These are phyloP conservation scores for Saccharomyces hybrid DNA, from an alignment of 1,139 yeast genomes.

Conservation along the genomic window DNA sequence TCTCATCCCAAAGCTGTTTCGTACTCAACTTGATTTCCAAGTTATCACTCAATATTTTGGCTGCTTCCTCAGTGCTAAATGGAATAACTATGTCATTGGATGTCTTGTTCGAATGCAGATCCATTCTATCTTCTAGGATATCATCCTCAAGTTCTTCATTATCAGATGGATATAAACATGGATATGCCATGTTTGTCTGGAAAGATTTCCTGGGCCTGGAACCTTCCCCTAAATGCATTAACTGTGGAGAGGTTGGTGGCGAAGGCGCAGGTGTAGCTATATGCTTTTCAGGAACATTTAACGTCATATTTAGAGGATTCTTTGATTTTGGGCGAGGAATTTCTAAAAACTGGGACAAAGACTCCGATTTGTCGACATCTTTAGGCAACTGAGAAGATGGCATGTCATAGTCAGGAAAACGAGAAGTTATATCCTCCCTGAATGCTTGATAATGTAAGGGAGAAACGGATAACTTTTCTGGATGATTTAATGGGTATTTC, in stretches of 20 bases:
- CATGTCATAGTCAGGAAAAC: slow-evolving; percentile 65
- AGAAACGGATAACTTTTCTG: slow-evolving; percentile 45
- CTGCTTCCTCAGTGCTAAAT: slow-evolving; percentile 71
- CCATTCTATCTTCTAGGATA: slow-evolving; percentile 13
- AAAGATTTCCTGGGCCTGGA: slow-evolving; percentile 49
- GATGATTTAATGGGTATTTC: slow-evolving; percentile 29
- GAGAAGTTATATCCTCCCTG: slow-evolving; percentile 62
- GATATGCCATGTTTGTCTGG: slow-evolving; percentile 73
- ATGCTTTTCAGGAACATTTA: slow-evolving; percentile 62
- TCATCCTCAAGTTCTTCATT: slow-evolving; percentile 20
- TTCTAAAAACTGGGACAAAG: slow-evolving; percentile 52
- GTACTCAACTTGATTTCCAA: slow-evolving; percentile 57
- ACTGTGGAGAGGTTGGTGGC: slow-evolving; percentile 59
- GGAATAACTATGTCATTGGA: slow-evolving; percentile 42
- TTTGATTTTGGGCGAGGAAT: slow-evolving; percentile 54
- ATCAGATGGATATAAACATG: slow-evolving; percentile 63
- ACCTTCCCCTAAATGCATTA: slow-evolving; percentile 12
- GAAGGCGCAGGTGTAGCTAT: slow-evolving; percentile 88
- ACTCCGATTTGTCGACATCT: slow-evolving; percentile 42
- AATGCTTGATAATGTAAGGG: slow-evolving; percentile 78
- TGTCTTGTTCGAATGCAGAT: slow-evolving; percentile 2
- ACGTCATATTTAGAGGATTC: slow-evolving; percentile 34
- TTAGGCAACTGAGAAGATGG: slow-evolving; percentile 41
- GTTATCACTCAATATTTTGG: slow-evolving; percentile 54
- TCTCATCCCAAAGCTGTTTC: slow-evolving; percentile 64